Base-by-base conservation (phyloP, 768 basidiomycete genomes). In the Amanita molliuscula region DNA sequence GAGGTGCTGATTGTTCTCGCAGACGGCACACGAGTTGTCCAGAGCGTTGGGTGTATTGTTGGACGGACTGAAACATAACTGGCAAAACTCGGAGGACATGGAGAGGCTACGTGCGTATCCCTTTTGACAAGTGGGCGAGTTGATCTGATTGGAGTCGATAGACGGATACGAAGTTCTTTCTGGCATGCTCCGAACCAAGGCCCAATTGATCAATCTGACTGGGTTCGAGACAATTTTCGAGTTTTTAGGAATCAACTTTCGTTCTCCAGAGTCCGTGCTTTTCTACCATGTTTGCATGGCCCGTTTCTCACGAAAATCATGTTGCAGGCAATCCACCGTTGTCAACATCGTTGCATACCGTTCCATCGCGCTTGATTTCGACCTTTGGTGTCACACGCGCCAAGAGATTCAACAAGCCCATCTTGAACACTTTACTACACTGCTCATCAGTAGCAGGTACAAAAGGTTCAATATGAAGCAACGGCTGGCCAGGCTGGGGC, bases 1-100 rank as follows among this genome's bases (percentile, higher is more conserved):
- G 55, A 47, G 3, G 48, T 25, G 35, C 25, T 23, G 35, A 16
- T 43, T 25, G 1, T 31, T 13, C 6, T 10, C 18, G 33, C 35
- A 90, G 84, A 88, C 80, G 0, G 66, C 82, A 0, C 86, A 88
- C 53, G 89, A 93, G 56, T 57, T 95, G 2, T 86, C 85, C 0
- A 70, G 82, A 13, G 75, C 88, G 0, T 63, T 93, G 5, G 69
- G 81, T 3, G 78, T 93, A 23, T 64, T 95, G 18, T 75, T 79
- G 7, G 90, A 94, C 56, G 79, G 85, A 2, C 62, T 96, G 40
- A 79, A 79, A 55, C 83, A 86, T 56, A 88, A 80, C 57, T 97
- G 94, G 94, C 79, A 88, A 58, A 91, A 90, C 58, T 93, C 88
- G 31, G 93, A 94, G 60, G 94, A 96, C 56, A 91, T 94, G 84